Evolutionary conservation across 2,329 filamentous ascomycete species (phyloP), one percentile per base, ranked within the genome.

Genomic region (Lasiodiplodia hormozganensis): DNA sequence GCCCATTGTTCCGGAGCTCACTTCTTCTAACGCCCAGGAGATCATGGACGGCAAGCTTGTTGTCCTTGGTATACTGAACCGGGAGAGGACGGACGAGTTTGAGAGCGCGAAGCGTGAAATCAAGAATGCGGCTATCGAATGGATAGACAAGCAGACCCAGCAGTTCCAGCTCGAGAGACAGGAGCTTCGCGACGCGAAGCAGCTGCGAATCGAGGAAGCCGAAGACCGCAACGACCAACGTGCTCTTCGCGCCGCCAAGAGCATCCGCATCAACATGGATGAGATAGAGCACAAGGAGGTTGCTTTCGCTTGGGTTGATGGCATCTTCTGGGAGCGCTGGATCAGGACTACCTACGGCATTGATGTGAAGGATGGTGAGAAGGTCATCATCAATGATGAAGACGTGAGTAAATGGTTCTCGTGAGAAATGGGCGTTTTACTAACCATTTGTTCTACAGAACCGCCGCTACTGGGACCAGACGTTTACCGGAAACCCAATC

Each of bases 291-390:
- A 91, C 73, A 97, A 95, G 79, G 92, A 97, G 77, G 94, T 98
- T 52, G 88, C 89, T 10, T 99, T 99, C 80, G 96, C 96, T 14
- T 99, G 96, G 96, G 93, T 98, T 14, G 96, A 99, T 77, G 94
- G 94, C 62, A 88, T 93, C 8, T 98, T 98, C 80, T 99, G 96
- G 96, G 94, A 98, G 80, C 88, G 95, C 70, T 99, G 96, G 96
- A 89, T 99, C 72, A 88, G 91, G 73, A 94, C 91, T n/a, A 97
- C 95, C 0, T 99, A 97, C 76, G 95, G 95, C 67, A 91, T 98
- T 73, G 92, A 96, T 74, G 90, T 96, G 38, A 85, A 84, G 70
- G 90, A 96, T 71, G 94, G 95, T 58, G 96, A 98, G 79, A 89
- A 93, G 71, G 92, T 99, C 67, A 91, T 99, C 69, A 96, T 99